Conservation (phyloP, 73 alveolate genomes). For the Paramecium primaurelia region DNA sequence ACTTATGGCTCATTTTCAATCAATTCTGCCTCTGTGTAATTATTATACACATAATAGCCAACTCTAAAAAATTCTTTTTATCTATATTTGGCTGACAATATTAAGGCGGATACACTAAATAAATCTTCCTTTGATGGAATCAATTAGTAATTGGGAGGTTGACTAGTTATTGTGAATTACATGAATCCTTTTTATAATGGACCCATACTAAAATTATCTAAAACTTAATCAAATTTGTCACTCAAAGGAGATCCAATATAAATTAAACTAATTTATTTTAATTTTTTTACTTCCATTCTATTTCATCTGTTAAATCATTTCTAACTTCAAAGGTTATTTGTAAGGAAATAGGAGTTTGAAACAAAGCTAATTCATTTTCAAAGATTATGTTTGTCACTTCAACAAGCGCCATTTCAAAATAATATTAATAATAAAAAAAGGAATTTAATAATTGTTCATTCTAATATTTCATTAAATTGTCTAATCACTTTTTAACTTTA, state of each 20-base stretch:
- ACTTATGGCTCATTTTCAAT: slow-evolving; percentile 89
- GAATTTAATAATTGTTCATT: background rate
- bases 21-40: slow-evolving; percentile 87
- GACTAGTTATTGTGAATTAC: slow-evolving; percentile 82
- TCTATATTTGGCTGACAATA: slow-evolving; percentile 89
- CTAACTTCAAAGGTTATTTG: slow-evolving; percentile 90
- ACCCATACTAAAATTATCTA: slow-evolving; percentile 90
- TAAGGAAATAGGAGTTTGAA: slow-evolving; percentile 79
- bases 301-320: slow-evolving; percentile 67
- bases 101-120: slow-evolving; percentile 93
- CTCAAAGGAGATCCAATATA: slow-evolving; percentile 93
- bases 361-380: slow-evolving; percentile 78
- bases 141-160: slow-evolving; percentile 83
- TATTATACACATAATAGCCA: slow-evolving; percentile 95
- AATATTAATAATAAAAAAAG: background rate
- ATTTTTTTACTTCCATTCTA: slow-evolving; percentile 82
- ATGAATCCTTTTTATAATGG: slow-evolving; percentile 84
- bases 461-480: background rate
- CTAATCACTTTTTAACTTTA: background rate
- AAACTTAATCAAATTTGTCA: slow-evolving; percentile 84
- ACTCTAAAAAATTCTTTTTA: slow-evolving; percentile 93
- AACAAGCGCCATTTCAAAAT: slow-evolving; percentile 81
- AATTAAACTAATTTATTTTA: slow-evolving; percentile 63
- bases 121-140: slow-evolving; percentile 84
- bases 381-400: slow-evolving; percentile 87